These are phyloP conservation scores for Cyclotella atomus DNA, from an alignment of 108 stramenopile genomes.

Conservation along the genomic window DNA sequence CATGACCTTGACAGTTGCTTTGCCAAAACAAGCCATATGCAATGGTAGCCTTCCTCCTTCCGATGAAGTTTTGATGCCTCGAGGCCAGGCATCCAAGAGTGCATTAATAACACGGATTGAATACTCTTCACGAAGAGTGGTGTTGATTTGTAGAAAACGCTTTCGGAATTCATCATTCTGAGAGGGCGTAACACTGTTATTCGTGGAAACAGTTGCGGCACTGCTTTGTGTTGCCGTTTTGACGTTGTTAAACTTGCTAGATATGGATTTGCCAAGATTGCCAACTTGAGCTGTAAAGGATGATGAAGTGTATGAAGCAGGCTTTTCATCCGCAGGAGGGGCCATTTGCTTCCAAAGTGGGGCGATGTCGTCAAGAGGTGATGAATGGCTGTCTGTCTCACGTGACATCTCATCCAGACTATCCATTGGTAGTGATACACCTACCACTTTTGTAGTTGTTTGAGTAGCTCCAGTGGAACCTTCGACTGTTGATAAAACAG, in stretches of 20 bases:
- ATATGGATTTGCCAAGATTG: conserved; percentile 11
- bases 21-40: conserved; percentile 85
- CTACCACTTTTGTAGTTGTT: conserved; percentile 17
- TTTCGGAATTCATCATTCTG: conserved; percentile 37
- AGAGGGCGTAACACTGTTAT: neutral
- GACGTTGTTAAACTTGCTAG: conserved; percentile 1
- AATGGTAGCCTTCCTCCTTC: conserved; percentile 86
- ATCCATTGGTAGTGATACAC: conserved; percentile 33
- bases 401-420: conserved; percentile 31
- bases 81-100: conserved; percentile 81
- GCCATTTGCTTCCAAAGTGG: neutral
- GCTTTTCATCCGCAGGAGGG: neutral
- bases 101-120: conserved; percentile 82
- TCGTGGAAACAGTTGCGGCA: neutral
- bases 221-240: conserved; percentile 4
- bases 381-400: conserved; percentile 42
- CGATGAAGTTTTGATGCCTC: conserved; percentile 68
- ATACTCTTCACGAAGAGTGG: conserved; percentile 67
- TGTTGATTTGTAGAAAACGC: conserved; percentile 52
- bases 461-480: neutral
- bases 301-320: neutral
- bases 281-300: conserved; percentile 2
- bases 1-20: conserved; percentile 74
- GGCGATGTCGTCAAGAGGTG: neutral
- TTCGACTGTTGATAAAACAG: neutral